Percentiles rank a stretch among this genome's conserved stretches.
phyloP scores from a whole-genome alignment of 1,284 basidiomycete species.

The Moniliophthora roreri region DNA sequence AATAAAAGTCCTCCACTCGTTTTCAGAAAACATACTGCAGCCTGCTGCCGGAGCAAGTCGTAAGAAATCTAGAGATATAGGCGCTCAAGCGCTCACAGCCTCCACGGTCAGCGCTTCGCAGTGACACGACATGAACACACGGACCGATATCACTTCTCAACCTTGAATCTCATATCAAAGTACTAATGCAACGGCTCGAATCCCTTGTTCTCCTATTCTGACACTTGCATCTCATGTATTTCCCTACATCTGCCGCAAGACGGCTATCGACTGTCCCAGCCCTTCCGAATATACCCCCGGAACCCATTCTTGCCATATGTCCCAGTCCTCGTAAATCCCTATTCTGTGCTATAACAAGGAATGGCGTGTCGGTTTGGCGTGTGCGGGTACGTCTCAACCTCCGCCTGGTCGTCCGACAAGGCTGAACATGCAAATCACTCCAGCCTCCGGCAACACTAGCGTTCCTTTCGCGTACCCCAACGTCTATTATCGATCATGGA shows the following conservation, averaged over 20 bases:
- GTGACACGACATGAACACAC: background rate
- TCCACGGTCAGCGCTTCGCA: background rate
- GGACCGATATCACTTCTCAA: no score
- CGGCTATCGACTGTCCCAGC: slow-evolving; percentile 67
- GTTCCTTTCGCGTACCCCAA: slow-evolving; percentile 70
- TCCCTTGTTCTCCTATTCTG: slow-evolving; percentile 4
- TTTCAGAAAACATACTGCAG: no score
- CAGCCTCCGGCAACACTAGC: slow-evolving; percentile 82
- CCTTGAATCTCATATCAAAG: no score
- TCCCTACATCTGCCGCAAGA: slow-evolving; percentile 75
- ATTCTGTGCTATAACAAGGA: slow-evolving; percentile 73
- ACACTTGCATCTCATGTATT: slow-evolving; percentile 67
- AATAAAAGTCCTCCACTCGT: background rate
- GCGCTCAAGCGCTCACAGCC: no score
- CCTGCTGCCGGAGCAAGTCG: background rate
- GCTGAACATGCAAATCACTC: slow-evolving; percentile 11
- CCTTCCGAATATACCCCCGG: slow-evolving; percentile 59
- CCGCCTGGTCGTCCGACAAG: slow-evolving; percentile 8
- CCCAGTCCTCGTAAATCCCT: slow-evolving; percentile 75
- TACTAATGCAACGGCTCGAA: background rate
- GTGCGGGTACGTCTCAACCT: slow-evolving; percentile 69
- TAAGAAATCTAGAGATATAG: no score
- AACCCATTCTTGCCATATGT: slow-evolving; percentile 57
- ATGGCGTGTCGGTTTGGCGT: slow-evolving; percentile 77
- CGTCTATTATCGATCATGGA: slow-evolving; percentile 80